Evolutionary conservation across 306 rosid genomes (phyloP).

Genomic region (Acacia crassicarpa): DNA sequence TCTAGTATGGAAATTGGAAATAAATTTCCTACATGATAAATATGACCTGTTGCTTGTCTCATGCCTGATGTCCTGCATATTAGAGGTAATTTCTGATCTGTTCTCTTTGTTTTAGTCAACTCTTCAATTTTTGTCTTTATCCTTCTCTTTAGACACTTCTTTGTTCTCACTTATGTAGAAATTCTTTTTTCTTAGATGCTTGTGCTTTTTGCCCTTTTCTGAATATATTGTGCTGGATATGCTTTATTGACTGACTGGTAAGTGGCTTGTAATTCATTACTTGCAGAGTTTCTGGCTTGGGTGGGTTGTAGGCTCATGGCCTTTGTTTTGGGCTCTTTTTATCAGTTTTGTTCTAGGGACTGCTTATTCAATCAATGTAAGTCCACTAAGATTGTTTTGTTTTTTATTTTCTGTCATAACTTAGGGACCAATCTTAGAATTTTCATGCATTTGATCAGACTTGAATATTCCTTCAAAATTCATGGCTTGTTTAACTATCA

Average conservation of each 20-base stretch:
- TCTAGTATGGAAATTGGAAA: neutral
- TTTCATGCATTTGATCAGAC: constrained; percentile 5
- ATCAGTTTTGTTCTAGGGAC: constrained; percentile 90
- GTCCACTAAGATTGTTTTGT: constrained; percentile 35
- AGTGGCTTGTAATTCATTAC: constrained; percentile 32
- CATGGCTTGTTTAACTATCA: neutral
- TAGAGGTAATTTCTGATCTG: neutral
- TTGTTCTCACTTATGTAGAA: neutral
- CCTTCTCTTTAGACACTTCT: neutral
- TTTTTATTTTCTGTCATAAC: constrained; percentile 1
- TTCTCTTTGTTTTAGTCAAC: neutral
- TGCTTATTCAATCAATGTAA: constrained; percentile 93
- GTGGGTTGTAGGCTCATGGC: constrained; percentile 95
- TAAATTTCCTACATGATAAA: neutral
- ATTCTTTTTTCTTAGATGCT: neutral
- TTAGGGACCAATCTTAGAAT: neutral
- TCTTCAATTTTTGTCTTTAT: neutral
- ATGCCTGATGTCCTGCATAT: neutral
- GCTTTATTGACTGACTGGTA: constrained; percentile 15
- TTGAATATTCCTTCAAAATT: constrained; percentile 10
- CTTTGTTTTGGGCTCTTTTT: constrained; percentile 94
- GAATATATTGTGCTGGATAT: constrained; percentile 11
- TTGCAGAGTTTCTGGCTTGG: constrained; percentile 93
- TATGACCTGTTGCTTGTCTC: neutral
- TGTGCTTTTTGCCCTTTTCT: neutral